Evolutionary conservation across 805 yeast genomes (phyloP).

Genomic region (Vanderwaltozyma tropicalis): DNA sequence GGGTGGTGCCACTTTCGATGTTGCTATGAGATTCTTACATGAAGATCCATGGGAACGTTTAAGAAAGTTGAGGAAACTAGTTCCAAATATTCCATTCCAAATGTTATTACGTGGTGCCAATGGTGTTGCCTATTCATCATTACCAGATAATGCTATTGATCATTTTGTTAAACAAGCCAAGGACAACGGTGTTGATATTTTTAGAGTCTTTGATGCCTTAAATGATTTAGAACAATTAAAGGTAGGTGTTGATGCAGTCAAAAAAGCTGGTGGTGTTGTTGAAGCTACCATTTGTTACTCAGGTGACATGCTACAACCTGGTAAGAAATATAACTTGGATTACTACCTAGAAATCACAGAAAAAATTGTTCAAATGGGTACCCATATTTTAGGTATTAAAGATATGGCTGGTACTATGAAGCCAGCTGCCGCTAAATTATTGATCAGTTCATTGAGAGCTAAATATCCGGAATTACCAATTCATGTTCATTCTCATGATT

Average conservation of each 20-base stretch:
- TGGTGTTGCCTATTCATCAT: slow-evolving; percentile 95
- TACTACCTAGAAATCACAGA: slow-evolving; percentile 80
- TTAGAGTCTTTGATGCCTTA: slow-evolving; percentile 95
- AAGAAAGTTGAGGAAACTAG: slow-evolving; percentile 74
- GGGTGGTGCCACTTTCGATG: slow-evolving; percentile 99
- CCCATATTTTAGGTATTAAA: slow-evolving; percentile 93
- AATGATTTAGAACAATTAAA: slow-evolving; percentile 93
- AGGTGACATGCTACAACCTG: slow-evolving; percentile 94
- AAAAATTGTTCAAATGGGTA: slow-evolving; percentile 82
- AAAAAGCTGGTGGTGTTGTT: slow-evolving; percentile 96
- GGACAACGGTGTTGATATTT: slow-evolving; percentile 91
- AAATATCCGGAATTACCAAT: slow-evolving; percentile 90
- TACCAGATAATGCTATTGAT: slow-evolving; percentile 97
- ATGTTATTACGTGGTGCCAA: slow-evolving; percentile 99
- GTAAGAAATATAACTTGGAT: slow-evolving; percentile 89
- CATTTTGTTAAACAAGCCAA: slow-evolving; percentile 93
- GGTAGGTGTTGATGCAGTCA: slow-evolving; percentile 97
- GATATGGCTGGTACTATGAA: slow-evolving; percentile 99
- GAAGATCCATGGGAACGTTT: slow-evolving; percentile 99
- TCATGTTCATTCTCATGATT: slow-evolving; percentile 98
- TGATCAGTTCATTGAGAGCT: slow-evolving; percentile 72
- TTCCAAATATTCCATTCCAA: slow-evolving; percentile 98
- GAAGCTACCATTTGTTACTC: slow-evolving; percentile 98
- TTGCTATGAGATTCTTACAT: slow-evolving; percentile 93
- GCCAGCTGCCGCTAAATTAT: slow-evolving; percentile 81